Conservation (phyloP, 2,329 filamentous ascomycete genomes). For the Ophiostoma sp. region DNA sequence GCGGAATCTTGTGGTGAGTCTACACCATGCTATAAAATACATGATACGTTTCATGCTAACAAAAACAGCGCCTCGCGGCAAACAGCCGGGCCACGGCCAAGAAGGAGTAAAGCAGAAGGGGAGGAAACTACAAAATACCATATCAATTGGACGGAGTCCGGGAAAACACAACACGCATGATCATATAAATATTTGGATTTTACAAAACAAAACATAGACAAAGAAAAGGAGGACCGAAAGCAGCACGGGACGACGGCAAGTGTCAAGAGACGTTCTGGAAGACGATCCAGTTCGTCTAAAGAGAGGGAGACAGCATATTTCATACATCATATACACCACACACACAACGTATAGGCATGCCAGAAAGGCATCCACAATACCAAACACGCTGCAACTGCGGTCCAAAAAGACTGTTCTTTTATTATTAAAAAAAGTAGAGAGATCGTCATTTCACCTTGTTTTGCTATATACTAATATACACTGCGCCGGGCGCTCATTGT, state of each 20-base stretch:
- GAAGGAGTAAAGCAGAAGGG: not conserved
- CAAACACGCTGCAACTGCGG: not conserved
- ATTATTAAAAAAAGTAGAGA: constrained; percentile 18
- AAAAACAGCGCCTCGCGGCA: constrained; percentile 22
- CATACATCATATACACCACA: not conserved
- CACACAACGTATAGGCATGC: not conserved
- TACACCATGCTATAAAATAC: not conserved
- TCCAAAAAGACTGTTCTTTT: not conserved
- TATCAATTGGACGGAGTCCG: constrained; percentile 1
- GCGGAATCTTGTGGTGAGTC: constrained; percentile 79
- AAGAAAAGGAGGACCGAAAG: not conserved
- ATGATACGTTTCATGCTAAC: not conserved
- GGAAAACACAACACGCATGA: not conserved
- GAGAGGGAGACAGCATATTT: too few relatives aligned
- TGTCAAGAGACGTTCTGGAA: not conserved
- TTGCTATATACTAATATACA: constrained; percentile 18
- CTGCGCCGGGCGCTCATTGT: constrained; percentile 2
- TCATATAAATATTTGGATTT: constrained; percentile 1
- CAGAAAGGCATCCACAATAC: not conserved
- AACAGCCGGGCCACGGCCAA: constrained; percentile 25
- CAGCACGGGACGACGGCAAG: not conserved
- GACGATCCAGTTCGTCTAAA: not conserved
- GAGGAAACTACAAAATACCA: not conserved
- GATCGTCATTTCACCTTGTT: constrained; percentile 17
- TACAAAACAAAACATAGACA: not conserved